Conservation (phyloP, 768 basidiomycete genomes). For the Ephemerocybe angulata region DNA sequence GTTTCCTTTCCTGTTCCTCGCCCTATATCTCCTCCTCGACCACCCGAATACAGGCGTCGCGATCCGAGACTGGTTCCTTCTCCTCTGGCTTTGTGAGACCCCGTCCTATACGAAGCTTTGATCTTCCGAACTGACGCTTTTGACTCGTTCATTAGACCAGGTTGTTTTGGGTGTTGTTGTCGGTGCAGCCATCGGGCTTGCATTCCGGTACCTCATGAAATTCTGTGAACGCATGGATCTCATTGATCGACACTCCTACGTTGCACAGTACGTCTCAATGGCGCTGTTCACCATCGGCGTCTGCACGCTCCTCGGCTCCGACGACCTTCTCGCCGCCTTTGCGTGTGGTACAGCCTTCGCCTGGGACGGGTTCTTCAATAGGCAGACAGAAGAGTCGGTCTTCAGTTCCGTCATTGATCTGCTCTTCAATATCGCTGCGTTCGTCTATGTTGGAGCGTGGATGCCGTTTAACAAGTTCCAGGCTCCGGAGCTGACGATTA, state of each 20-base stretch:
- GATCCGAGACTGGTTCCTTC: slow-evolving; percentile 82
- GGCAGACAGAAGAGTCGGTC: slow-evolving; percentile 89
- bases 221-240: slow-evolving; percentile 83
- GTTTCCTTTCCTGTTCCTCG: slow-evolving; percentile 89
- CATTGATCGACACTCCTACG: slow-evolving; percentile 91
- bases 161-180: slow-evolving; percentile 72
- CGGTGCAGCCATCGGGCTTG: slow-evolving; percentile 70
- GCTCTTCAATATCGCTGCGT: slow-evolving; percentile 92
- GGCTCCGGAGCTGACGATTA: slow-evolving; percentile 61
- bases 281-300: slow-evolving; percentile 83
- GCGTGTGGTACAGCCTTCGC: slow-evolving; percentile 94
- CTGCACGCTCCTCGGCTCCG: slow-evolving; percentile 81
- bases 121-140: slow-evolving; percentile 10
- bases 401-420: slow-evolving; percentile 96
- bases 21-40: slow-evolving; percentile 83
- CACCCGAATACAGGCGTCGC: slow-evolving; percentile 53
- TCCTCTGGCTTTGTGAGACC: slow-evolving; percentile 79
- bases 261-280: slow-evolving; percentile 86
- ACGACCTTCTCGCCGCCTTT: slow-evolving; percentile 93
- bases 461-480: slow-evolving; percentile 87
- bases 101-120: slow-evolving; percentile 8
- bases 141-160: slow-evolving; percentile 53
- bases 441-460: slow-evolving; percentile 96
- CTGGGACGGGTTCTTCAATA: slow-evolving; percentile 93
- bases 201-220: slow-evolving; percentile 87